A percentile compares a stretch with the other conserved stretches of the same genome.
These are phyloP conservation scores for Parsonsia alboflavescens DNA, from an alignment of 257 asterid species.

Conservation along the genomic window DNA sequence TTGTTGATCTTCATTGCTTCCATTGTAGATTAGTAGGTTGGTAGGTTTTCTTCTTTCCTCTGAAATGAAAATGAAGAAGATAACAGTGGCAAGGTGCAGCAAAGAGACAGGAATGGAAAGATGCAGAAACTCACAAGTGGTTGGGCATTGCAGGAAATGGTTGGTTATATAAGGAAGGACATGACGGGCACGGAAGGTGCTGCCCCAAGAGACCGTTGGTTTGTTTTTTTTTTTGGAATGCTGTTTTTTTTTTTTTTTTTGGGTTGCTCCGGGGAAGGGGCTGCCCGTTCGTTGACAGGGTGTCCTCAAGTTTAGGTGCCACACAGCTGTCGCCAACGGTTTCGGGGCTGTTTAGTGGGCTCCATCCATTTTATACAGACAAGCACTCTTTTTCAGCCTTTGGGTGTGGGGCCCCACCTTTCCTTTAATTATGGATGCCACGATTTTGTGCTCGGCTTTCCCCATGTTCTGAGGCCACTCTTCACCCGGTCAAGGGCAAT, in stretches of 20 bases:
- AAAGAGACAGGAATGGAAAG: not conserved
- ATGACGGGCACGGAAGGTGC: constrained; percentile 19
- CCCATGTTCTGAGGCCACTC: constrained; percentile 13
- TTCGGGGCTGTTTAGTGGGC: constrained; percentile 18
- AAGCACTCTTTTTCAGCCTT: not conserved
- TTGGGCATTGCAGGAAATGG: not conserved
- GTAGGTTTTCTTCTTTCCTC: too few species aligned
- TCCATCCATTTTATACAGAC: constrained; percentile 5
- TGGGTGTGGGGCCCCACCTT: constrained; percentile 16
- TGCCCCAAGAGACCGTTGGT: constrained; percentile 38
- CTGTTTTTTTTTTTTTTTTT: too few species aligned
- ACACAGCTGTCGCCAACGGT: constrained; percentile 47
- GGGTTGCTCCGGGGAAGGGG: not conserved
- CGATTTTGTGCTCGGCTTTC: not conserved
- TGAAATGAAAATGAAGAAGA: too few species aligned
- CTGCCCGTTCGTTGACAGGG: constrained; percentile 31
- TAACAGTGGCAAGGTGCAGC: not conserved
- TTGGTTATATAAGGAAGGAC: constrained; percentile 15
- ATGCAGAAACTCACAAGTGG: not conserved
- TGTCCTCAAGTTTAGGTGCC: constrained; percentile 21
- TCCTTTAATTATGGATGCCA: not conserved
- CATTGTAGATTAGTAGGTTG: constrained; percentile 21
- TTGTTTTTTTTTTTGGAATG: too few species aligned
- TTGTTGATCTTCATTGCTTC: constrained; percentile 56
- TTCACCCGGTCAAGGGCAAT: not conserved